Percentiles rank a stretch among this genome's conserved stretches.
phyloP scores from a whole-genome alignment of 2,329 filamentous ascomycete genomes.

The Dendryphion nanum region DNA sequence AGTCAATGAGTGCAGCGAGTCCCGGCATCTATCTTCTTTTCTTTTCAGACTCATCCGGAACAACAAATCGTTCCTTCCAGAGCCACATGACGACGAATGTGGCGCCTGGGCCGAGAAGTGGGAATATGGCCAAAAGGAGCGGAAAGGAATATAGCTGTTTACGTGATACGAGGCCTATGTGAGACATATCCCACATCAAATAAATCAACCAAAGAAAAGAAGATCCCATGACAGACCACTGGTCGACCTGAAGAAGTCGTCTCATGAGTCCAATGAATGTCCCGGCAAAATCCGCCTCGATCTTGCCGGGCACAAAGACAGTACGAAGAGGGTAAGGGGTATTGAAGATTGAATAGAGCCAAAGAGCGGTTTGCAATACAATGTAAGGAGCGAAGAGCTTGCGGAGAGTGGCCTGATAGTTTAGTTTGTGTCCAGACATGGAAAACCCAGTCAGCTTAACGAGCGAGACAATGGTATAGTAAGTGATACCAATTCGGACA shows the following conservation, averaged over 20 bases:
- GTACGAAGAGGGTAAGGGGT: not conserved
- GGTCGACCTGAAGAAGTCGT: not conserved
- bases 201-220: not conserved
- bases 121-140: not conserved
- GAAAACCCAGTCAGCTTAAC: not conserved
- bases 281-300: not conserved
- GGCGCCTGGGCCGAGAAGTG: not conserved
- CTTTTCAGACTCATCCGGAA: no score
- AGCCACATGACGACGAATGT: not conserved
- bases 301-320: not conserved
- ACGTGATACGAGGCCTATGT: not conserved
- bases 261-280: not conserved
- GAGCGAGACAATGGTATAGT: not conserved
- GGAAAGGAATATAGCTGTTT: not conserved
- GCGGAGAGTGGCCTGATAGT: not conserved
- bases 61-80: not conserved
- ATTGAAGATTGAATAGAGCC: not conserved
- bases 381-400: not conserved
- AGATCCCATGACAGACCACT: not conserved
- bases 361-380: not conserved
- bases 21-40: no score
- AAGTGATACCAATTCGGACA: not conserved
- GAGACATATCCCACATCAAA: not conserved
- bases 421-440: not conserved
- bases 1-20: no score